Base-by-base conservation (phyloP, 208 protist genomes). In the Trypanosomatidae sp. region DNA sequence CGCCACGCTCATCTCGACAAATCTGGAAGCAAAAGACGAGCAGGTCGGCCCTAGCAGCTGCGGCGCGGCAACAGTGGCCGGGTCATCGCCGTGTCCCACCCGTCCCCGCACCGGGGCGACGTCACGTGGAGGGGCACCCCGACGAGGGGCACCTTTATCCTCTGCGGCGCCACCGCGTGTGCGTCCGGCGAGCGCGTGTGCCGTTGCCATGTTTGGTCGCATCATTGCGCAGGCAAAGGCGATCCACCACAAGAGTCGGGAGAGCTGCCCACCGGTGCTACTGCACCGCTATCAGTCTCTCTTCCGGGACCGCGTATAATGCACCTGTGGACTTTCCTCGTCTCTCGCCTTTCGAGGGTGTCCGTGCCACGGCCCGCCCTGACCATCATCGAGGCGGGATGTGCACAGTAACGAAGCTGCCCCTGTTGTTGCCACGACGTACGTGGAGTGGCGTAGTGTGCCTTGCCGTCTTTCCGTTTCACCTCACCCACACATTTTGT, bases 231-330 rank as follows among this genome's bases (percentile, higher is more conserved):
- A 70, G 30, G 69, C 66, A 19, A 68, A 65, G 33, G 19, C 17
- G 19, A 70, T 79, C 12, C 74, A 73, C 66, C 39, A 69, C n/a
- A 69, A 30, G 10, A 79, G 69, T 50, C 67, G 74, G 1, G 74
- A 74, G 60, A 79, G 62, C 50, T 79, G 74, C 62, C 74, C 67
- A n/a, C 67, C 67, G 6, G 74, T 79, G 25, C 66, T 83, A 33
- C 56, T 83, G 55, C 67, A 83, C 52, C 79, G 79, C 15, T 83
- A 83, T 43, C 79, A 79, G 39, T 28, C 69, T 47, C 59, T 85
- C 19, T 77, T 86, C 69, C 74, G 74, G 30, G 62, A 73, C 7
- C 25, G 62, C 15, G 44, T 17, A 12, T 68, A 50, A 65, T 65
- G 39, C 17, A 15, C 46, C 36, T 13, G 46, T 43, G 30, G 22